phyloP scores from a whole-genome alignment of 2,329 filamentous ascomycete genomes.

The Fusarium equiseti region DNA sequence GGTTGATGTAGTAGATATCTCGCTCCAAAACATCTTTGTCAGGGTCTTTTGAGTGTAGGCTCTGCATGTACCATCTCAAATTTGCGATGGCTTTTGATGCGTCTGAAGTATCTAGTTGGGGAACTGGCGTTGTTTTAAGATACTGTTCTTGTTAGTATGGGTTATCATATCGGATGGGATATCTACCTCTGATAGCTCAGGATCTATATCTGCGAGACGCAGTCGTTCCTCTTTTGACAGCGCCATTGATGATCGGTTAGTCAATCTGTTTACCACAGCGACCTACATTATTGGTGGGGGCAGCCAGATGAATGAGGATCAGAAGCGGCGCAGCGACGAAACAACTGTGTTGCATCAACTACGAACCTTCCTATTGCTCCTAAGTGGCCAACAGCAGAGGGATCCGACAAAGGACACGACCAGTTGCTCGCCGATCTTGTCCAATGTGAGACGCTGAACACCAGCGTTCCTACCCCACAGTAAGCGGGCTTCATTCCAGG shows the following conservation, averaged over 20 bases:
- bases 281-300: not conserved
- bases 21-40: not conserved
- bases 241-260: not conserved
- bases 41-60: not conserved
- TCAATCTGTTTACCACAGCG: not conserved
- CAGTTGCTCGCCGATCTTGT: not conserved
- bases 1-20: not conserved
- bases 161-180: rapidly evolving
- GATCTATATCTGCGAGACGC: not conserved
- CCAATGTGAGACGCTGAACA: not conserved
- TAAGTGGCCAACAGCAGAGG: rapidly evolving
- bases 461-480: not conserved
- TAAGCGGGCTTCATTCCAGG: not conserved
- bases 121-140: not conserved
- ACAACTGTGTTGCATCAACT: not conserved
- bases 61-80: conserved; percentile 14
- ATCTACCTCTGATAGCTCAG: not conserved
- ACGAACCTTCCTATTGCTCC: rapidly evolving
- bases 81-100: not conserved
- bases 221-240: not conserved
- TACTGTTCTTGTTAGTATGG: not conserved
- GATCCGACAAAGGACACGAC: rapidly evolving
- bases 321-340: not conserved
- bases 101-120: not conserved
- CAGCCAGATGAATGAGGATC: not conserved